Conservation (phyloP, 805 yeast species). For the Kluyveromyces aestuarii region DNA sequence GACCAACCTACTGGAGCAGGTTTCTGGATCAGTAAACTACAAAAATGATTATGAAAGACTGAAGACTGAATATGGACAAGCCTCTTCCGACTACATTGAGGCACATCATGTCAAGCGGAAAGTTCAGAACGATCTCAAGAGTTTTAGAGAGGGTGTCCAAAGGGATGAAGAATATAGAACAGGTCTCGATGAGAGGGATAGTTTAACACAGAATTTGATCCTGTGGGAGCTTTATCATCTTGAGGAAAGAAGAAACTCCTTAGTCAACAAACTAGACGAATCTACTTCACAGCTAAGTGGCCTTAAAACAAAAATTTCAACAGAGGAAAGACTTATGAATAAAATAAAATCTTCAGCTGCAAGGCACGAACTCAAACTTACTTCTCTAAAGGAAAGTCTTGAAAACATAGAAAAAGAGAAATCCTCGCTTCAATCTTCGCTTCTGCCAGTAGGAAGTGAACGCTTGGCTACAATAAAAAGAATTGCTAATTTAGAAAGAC, state of each 20-base stretch:
- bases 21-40: conserved; percentile 71
- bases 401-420: conserved; percentile 30
- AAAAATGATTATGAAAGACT: conserved; percentile 58
- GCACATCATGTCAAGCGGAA: conserved; percentile 63
- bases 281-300: conserved; percentile 23
- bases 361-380: conserved; percentile 35
- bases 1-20: conserved; percentile 64
- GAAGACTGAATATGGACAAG: conserved; percentile 53
- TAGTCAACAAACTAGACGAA: conserved; percentile 18
- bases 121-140: conserved; percentile 63
- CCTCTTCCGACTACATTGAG: conserved; percentile 53
- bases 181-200: conserved; percentile 40
- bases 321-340: conserved; percentile 32
- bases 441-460: conserved; percentile 57
- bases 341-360: conserved; percentile 36
- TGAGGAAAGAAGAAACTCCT: conserved; percentile 29
- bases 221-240: conserved; percentile 61
- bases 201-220: conserved; percentile 39
- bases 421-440: conserved; percentile 35
- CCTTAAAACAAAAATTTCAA: conserved; percentile 27
- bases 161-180: conserved; percentile 62
- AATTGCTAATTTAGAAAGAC: conserved; percentile 36
- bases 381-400: conserved; percentile 33
- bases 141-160: conserved; percentile 63
- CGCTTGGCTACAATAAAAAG: conserved; percentile 40